A percentile compares a stretch with the other conserved stretches of the same genome.
These are phyloP conservation scores for Saprolegnia parasitica DNA, from an alignment of 352 stramenopile genomes.

Conservation along the genomic window DNA sequence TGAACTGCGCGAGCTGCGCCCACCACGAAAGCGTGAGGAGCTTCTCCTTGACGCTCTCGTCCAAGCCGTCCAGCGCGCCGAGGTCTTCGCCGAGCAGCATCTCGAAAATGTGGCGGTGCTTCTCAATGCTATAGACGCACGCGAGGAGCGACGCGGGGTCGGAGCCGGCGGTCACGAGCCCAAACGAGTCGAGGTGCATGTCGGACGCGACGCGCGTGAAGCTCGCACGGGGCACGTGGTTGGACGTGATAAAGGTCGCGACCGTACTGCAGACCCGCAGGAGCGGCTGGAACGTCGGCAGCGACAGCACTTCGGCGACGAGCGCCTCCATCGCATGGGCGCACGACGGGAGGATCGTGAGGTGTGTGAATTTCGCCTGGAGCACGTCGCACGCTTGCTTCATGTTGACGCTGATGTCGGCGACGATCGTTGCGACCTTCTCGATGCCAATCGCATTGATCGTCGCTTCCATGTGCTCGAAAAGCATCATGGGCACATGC, in stretches of 20 bases:
- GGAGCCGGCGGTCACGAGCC: slow-evolving; percentile 26
- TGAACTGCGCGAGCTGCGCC: slow-evolving; percentile 50
- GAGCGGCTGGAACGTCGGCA: slow-evolving; percentile 40
- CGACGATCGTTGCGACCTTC: slow-evolving; percentile 55
- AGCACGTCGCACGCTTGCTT: slow-evolving; percentile 46
- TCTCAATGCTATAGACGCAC: slow-evolving; percentile 46
- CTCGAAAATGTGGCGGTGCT: slow-evolving; percentile 53
- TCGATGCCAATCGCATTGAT: slow-evolving; percentile 52
- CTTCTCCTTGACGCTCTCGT: slow-evolving; percentile 38
- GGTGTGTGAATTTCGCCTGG: slow-evolving; percentile 48
- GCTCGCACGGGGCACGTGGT: slow-evolving; percentile 42
- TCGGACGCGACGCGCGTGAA: slow-evolving; percentile 49
- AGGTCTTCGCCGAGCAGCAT: slow-evolving; percentile 52
- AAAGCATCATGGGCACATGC: slow-evolving; percentile 43
- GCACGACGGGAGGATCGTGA: slow-evolving; percentile 64
- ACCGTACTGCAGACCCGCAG: slow-evolving; percentile 44
- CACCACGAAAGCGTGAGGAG: slow-evolving; percentile 51
- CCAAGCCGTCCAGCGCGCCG: slow-evolving; percentile 35
- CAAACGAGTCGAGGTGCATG: slow-evolving; percentile 44
- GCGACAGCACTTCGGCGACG: slow-evolving; percentile 51
- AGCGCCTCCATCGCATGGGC: slow-evolving; percentile 52
- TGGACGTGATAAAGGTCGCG: slow-evolving; percentile 41
- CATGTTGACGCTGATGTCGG: slow-evolving; percentile 48
- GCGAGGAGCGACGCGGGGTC: slow-evolving; percentile 40
- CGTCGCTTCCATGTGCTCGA: slow-evolving; percentile 55